Evolutionary conservation across 2,329 filamentous ascomycete genomes (phyloP), one percentile per base, ranked within the genome.

Genomic region (Cercospora sp.): DNA sequence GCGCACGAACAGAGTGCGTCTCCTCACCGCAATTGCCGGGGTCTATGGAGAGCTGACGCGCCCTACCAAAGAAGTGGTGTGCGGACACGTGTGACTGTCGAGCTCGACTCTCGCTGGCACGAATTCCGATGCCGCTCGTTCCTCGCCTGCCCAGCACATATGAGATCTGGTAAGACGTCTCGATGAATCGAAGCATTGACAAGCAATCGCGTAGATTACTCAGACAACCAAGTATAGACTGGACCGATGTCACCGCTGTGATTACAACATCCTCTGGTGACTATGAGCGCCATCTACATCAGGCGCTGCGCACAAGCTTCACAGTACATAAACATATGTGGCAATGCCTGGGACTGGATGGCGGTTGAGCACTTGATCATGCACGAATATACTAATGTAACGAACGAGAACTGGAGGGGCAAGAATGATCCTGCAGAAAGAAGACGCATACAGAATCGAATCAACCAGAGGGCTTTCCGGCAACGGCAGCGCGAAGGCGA

Each of bases 381-480:
- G 53, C 26, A 58, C 53, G 53, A 58, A 28, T 58, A 58, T 31
- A 58, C 53, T 5, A 58, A 33, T 12, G 48, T 64, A 5, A 64
- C 62, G 13, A 76, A 76, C 57, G 75, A 76, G 69, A 75, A 76
- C 68, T 76, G 75, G 73, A 73, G 70, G 55, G 75, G 75, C 57
- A 74, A 76, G 67, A 76, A 74, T 53, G 75, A 77, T 63, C 74
- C 75, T 36, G 64, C 68, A 8, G 75, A 77, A 63, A 66, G 75
- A 48, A 68, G 76, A 57, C 72, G 75, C 18, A 77, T 77, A 18
- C 75, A 77, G 59, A 78, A 77, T 61, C 64, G 75, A 1, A 67
- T 77, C 45, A 77, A 77, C 51, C 75, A 77, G 63, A 62, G 76
- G 63, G 76, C 76, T 9, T 77, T 76, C 45, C 69, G 75, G n/a